Conservation (phyloP, 2,329 filamentous ascomycete genomes). For the Amesomyces nigricolor region DNA sequence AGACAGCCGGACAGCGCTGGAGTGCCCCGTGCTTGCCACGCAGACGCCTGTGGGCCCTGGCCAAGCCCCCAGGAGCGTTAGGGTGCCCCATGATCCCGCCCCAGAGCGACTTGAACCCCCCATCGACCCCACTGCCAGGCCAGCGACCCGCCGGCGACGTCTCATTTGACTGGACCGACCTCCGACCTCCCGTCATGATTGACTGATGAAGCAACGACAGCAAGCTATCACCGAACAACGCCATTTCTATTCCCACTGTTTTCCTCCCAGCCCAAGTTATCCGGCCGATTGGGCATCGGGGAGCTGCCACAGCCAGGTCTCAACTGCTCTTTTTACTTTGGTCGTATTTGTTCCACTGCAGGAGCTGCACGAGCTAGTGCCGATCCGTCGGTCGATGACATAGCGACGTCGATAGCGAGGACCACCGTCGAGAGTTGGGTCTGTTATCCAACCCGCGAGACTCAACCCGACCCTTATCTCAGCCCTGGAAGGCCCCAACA, state of each 20-base stretch:
- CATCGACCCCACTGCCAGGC: constrained; percentile 9
- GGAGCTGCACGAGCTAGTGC: constrained; percentile 1
- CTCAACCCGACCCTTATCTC: neutral
- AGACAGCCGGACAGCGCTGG: constrained; percentile 1
- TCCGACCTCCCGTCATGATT: constrained; percentile 14
- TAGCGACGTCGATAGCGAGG: constrained; percentile 6
- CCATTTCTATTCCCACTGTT: neutral
- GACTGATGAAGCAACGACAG: constrained; percentile 5
- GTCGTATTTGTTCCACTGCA: neutral
- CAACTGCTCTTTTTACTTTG: neutral
- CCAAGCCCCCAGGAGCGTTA: neutral
- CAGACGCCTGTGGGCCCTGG: constrained; percentile 4
- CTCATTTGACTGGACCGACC: constrained; percentile 14
- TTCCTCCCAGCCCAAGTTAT: neutral
- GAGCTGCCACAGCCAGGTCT: neutral
- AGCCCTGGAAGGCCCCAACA: neutral
- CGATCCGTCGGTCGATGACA: constrained; percentile 11
- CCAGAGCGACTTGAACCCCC: neutral
- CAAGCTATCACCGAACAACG: neutral
- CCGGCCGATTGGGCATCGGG: neutral
- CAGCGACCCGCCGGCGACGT: neutral
- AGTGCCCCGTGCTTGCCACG: constrained; percentile 1
- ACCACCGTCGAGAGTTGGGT: neutral
- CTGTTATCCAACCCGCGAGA: neutral
- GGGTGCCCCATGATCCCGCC: constrained; percentile 16